Evolutionary conservation across 495 filamentous ascomycete genomes (phyloP), one percentile per base, ranked within the genome.

Genomic region (Aspergillus sparsus): DNA sequence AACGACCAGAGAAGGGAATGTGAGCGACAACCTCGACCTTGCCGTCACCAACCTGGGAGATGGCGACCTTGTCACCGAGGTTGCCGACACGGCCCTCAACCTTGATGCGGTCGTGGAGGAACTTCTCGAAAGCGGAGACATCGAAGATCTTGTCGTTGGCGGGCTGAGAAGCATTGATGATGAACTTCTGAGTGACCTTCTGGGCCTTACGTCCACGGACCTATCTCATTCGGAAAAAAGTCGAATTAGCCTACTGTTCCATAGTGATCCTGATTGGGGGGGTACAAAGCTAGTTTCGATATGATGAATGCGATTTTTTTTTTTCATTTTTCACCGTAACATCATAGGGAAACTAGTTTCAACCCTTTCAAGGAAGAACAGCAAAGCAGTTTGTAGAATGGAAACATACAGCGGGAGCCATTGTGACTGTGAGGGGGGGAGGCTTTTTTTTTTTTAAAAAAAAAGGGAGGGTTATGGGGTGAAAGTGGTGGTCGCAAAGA

Each of bases 121-220:
- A 83, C 87, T 98, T 98, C 85, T 97, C 92, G 82, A 98, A 98
- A 68, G 93, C 93, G 65, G 89, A 86, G 76, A 96, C 87, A 76
- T 98, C 93, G 89, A 98, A 98, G 85, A 98, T 98, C 87, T 98
- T 98, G 87, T 98, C 95, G 81, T 85, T 88, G 62, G 91, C 92
- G 69, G 94, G 95, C 79, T 97, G 94, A 63, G 89, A 91, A 73
- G 93, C 93, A 81, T 98, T 96, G 90, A 98, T 98, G 82, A 93
- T 85, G 87, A 90, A 98, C 94, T 89, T 89, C 77, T 87, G 79
- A 53, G 85, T 88, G 66, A 86, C 78, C 82, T 88, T 89, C 72
- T 83, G 82, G 71, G 82, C 81, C 80, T 86, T 86, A 68, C 79
- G 77, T 66, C 77, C 82, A 74, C 75, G 76, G 73, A 76, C 68